Evolutionary conservation across 345 rosid genomes (phyloP), one percentile per base, ranked within the genome.

Genomic region (Nephelium lappaceum): DNA sequence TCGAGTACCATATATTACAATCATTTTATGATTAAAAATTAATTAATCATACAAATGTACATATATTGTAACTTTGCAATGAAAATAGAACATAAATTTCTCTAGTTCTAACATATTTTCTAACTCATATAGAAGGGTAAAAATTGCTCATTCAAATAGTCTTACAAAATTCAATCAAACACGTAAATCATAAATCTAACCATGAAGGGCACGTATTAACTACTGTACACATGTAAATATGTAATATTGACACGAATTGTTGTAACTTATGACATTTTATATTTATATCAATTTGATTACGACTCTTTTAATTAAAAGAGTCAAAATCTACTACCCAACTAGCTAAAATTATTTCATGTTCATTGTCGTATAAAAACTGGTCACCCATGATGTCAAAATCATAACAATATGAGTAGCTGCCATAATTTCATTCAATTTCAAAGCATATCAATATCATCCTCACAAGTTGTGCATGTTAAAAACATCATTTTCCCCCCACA

Each of bases 401-500:
- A 60, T 60, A 23, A 60, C 23, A 60, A n/a, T 23, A 60, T 60
- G 27, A 60, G 16, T n/a, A 60, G 11, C 27, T 60, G 25, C 27
- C 64, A 60, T 21, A 60, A 21, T 60, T 60, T 60, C 27, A 60
- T 49, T 49, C 14, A 57, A 19, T n/a, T 21, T 8, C n/a, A 57
- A 57, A 18, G 8, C n/a, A 57, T 8, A 57, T 57, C 62, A 57
- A 57, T 57, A 57, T 74, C 63, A 69, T 47, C 36, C 39, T 55
- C 49, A 69, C 77, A 75, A 64, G 81, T 55, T 65, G 72, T 21
- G 11, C 8, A 8, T 21, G 27, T 38, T 6, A 18, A 65, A 73
- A 21, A 38, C 66, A 72, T n/a, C 39, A 11, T 36, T n/a, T 21
- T 43, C 43, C 62, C 8, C 39, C 2, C 5, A 25, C 3, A 73